Evolutionary conservation across 2,329 filamentous ascomycete genomes (phyloP).

Genomic region (Diaporthe ilicicola): DNA sequence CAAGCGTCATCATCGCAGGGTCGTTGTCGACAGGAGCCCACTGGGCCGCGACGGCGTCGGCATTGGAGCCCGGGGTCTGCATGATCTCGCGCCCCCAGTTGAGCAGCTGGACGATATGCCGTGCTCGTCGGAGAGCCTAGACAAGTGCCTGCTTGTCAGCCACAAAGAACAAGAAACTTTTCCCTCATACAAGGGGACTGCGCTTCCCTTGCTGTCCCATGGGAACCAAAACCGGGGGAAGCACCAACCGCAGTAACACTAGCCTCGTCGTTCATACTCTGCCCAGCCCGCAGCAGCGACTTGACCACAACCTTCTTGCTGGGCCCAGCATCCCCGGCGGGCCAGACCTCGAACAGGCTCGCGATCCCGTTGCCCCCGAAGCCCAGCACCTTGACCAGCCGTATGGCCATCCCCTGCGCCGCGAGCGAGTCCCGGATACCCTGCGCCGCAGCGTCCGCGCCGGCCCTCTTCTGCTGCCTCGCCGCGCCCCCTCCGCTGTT

Average conservation of each 20-base stretch:
- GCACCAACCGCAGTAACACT: neutral
- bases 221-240: neutral
- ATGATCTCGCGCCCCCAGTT: neutral
- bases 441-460: neutral
- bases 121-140: neutral
- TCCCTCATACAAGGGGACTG: neutral
- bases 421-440: neutral
- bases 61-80: no score
- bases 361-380: neutral
- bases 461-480: neutral
- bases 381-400: neutral
- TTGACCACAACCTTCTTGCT: slow-evolving; percentile 12
- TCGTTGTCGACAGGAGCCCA: neutral
- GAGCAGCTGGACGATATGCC: neutral
- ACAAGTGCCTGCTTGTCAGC: neutral
- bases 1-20: neutral
- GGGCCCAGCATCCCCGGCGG: neutral
- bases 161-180: neutral
- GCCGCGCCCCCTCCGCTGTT: neutral
- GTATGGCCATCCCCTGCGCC: neutral
- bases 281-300: neutral
- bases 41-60: neutral
- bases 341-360: neutral
- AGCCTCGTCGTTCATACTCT: neutral
- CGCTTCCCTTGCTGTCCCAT: neutral